These are phyloP conservation scores for Solanum piurae DNA, from an alignment of 257 asterid genomes.

Conservation along the genomic window DNA sequence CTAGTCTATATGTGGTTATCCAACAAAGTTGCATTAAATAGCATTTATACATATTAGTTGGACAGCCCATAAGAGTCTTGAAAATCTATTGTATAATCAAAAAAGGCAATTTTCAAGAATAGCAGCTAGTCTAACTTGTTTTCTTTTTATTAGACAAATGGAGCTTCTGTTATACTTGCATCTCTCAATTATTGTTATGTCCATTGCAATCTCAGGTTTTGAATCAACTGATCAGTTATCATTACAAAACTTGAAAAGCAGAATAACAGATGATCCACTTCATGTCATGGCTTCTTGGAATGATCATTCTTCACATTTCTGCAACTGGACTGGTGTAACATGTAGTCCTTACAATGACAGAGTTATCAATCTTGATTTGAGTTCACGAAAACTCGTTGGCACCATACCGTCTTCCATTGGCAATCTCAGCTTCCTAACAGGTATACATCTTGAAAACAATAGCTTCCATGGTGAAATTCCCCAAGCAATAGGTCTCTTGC, in stretches of 20 bases:
- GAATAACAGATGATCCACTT: background rate
- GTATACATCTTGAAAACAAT: conserved; percentile 2
- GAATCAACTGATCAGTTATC: background rate
- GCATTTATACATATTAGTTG: background rate
- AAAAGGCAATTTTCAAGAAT: background rate
- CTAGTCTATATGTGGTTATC: background rate
- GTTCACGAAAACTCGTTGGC: background rate
- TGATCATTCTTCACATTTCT: background rate
- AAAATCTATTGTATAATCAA: background rate
- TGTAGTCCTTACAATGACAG: background rate
- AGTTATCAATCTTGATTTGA: conserved; percentile 6
- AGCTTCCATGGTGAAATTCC: conserved; percentile 11
- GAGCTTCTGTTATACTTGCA: background rate
- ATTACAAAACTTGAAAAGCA: background rate
- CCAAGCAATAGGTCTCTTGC: conserved; percentile 10
- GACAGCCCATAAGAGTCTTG: background rate
- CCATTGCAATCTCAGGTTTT: background rate
- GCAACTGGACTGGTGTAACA: conserved; percentile 16
- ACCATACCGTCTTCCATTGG: conserved; percentile 5
- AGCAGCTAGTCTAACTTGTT: background rate
- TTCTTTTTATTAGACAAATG: background rate
- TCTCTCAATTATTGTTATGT: background rate
- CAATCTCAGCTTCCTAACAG: conserved; percentile 5
- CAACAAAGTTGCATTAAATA: background rate
- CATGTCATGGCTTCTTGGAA: background rate